Conservation (phyloP, 2,329 filamentous ascomycete genomes). For the Pseudogymnoascus sp. region DNA sequence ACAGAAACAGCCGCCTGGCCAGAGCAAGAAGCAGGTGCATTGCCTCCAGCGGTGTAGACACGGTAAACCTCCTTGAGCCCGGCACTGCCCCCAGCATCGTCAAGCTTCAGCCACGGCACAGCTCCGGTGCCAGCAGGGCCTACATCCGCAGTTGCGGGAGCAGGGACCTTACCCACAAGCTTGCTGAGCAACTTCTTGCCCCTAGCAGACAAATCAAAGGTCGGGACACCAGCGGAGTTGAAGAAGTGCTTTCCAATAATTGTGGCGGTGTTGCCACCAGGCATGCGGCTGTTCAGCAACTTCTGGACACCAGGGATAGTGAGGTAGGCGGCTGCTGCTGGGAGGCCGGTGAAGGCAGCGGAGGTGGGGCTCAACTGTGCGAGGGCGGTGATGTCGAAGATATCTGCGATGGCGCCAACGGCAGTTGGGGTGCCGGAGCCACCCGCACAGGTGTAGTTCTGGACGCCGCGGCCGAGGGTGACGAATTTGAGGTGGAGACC, state of each 20-base stretch:
- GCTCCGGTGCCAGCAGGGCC: slow-evolving; percentile 26
- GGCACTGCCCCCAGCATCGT: slow-evolving; percentile 22
- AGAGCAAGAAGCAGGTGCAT: slow-evolving; percentile 18
- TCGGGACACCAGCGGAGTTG: slow-evolving; percentile 23
- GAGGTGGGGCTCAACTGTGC: slow-evolving; percentile 18
- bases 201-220: slow-evolving; percentile 24
- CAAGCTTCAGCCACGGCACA: slow-evolving; percentile 28
- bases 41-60: slow-evolving; percentile 29
- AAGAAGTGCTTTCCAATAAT: slow-evolving; percentile 27
- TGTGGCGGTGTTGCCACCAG: neutral
- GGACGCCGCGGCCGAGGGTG: slow-evolving; percentile 29
- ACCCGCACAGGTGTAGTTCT: slow-evolving; percentile 31
- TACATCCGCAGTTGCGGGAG: slow-evolving; percentile 21
- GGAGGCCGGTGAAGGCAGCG: slow-evolving; percentile 19
- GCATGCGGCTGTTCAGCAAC: neutral
- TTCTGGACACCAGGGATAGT: slow-evolving; percentile 15
- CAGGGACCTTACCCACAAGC: slow-evolving; percentile 22
- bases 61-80: slow-evolving; percentile 25
- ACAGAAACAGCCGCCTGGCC: slow-evolving; percentile 15
- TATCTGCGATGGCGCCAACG: slow-evolving; percentile 28
- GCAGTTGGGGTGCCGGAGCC: slow-evolving; percentile 19
- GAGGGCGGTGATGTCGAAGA: slow-evolving; percentile 28
- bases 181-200: slow-evolving; percentile 21
- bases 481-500: slow-evolving; percentile 26
- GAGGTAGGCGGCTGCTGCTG: slow-evolving; percentile 21